Percentiles rank a stretch among this genome's conserved stretches.
Conservation (phyloP, 2,329 filamentous ascomycete genomes). For the Scedosporium dehoogii region DNA sequence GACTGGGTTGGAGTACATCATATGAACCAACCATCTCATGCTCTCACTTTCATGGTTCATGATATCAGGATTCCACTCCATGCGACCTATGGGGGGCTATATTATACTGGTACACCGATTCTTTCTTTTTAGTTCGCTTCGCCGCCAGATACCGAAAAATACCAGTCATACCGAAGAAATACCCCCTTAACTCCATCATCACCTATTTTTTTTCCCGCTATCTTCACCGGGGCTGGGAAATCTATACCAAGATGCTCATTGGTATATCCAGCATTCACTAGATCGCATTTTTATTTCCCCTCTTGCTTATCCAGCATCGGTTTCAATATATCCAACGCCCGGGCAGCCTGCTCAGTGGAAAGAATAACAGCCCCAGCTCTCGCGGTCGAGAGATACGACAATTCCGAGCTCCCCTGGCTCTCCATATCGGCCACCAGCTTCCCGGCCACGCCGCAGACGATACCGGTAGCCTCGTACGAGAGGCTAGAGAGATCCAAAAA, state of each 20-base stretch:
- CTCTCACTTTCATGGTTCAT: neutral
- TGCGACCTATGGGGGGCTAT: neutral
- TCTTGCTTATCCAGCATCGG: constrained; percentile 32
- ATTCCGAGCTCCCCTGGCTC: constrained; percentile 51
- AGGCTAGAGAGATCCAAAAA: constrained; percentile 75
- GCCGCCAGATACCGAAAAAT: no score
- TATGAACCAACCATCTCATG: neutral
- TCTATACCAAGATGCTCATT: neutral
- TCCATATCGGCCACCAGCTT: constrained; percentile 65
- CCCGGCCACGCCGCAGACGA: constrained; percentile 88
- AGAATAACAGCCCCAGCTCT: constrained; percentile 85
- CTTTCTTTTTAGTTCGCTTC: neutral
- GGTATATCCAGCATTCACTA: neutral
- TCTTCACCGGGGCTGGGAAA: neutral
- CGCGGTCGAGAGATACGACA: constrained; percentile 86
- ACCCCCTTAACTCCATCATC: neutral
- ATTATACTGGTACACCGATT: neutral
- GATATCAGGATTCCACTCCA: neutral
- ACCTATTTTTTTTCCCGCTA: neutral
- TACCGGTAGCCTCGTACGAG: constrained; percentile 81
- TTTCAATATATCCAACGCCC: constrained; percentile 61
- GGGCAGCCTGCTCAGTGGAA: constrained; percentile 60
- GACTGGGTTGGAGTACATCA: neutral
- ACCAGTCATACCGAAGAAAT: neutral
- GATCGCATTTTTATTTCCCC: neutral